Base-by-base conservation (phyloP, 352 stramenopile species). In the Pythium graminicola region DNA sequence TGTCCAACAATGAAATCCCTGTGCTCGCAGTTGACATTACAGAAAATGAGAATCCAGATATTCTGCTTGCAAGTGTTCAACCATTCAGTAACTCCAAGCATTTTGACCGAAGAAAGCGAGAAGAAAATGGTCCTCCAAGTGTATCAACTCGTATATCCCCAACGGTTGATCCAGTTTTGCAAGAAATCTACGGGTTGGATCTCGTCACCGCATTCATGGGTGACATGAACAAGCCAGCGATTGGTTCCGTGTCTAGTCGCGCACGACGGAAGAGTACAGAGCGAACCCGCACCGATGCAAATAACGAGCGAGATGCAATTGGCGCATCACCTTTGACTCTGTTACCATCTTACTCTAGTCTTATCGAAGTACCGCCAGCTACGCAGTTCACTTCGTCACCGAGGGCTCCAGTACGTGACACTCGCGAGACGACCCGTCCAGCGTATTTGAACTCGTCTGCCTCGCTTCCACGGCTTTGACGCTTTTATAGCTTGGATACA, bases 101-200 rank as follows among this genome's bases (percentile, higher is more conserved):
- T 14, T 42, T 60, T 5, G 45, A 54, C 27, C 53, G 57, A 27
- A 53, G 19, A 14, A 14, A 35, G 40, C 24, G 38, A 17, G 36
- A 60, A 27, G 47, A 60, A 4, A 36, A 17, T n/a, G 47, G 19
- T 6, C 17, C 24, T 24, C 28, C 8, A 43, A 1, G 16, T 17
- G 43, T 23, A 20, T 2, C 23, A 39, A 36, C 23, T 36, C 47
- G 47, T 13, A 14, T 6, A 5, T 6, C 33, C 2, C 19, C 33
- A 2, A 22, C 24, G 4, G 33, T 35, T 14, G 47, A 64, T 36
- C n/a, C 56, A 11, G 38, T 54, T 14, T 43, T 90, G 4, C 42
- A 78, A 49, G 70, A 85, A 24, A 81, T 80, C 38, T 87, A 91
- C 38, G 77, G 77, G 9, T 54, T 80, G 8, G 77, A 89, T 32